Base-by-base conservation (phyloP, 805 yeast species). In the Candida golubevii region DNA sequence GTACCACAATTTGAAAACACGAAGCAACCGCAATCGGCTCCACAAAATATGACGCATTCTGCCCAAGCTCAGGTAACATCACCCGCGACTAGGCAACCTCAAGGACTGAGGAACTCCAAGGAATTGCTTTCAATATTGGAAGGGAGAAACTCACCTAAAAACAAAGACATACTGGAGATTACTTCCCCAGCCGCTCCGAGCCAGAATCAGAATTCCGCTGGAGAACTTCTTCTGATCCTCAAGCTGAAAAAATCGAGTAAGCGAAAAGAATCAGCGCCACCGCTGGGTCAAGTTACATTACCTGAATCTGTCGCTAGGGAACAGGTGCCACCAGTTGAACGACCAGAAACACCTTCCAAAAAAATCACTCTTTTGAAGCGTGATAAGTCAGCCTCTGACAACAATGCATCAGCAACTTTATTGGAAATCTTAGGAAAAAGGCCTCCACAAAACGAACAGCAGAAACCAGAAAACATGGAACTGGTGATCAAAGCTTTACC, bases 81-180 rank as follows among this genome's bases (percentile, higher is more conserved):
- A 10, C 15, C 36, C 26, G 26, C 36, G 18, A 42, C 34, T 7
- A 38, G 39, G 30, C 43, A 44, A 33, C 9, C 41, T 6, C 50
- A 57, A 12, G 62, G 33, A 8, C 33, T 57, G 36, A 60, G 65
- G 4, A 67, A 69, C 41, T 67, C 75, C 1, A 67, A 65, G 48
- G 77, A 74, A 41, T 54, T 76, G 11, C 62, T 75, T 42, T 69
- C 74, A 2, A 60, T 75, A 14, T 62, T 76, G 53, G 71, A 67
- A 32, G 63, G 50, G 9, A 33, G 33, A 8, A 34, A 43, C 11
- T 23, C 35, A 2, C 33, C 39, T 7, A 38, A 36, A 29, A 39
- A 28, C 15, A 2, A 33, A n/a, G 40, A 10, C 13, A 10, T 2
- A 4, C 36, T 42, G n/a, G 46, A 39, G 12, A 23, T 38, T 15